Conservation (phyloP, 2,329 filamentous ascomycete species). For the Lecanoromycetidae sp. region DNA sequence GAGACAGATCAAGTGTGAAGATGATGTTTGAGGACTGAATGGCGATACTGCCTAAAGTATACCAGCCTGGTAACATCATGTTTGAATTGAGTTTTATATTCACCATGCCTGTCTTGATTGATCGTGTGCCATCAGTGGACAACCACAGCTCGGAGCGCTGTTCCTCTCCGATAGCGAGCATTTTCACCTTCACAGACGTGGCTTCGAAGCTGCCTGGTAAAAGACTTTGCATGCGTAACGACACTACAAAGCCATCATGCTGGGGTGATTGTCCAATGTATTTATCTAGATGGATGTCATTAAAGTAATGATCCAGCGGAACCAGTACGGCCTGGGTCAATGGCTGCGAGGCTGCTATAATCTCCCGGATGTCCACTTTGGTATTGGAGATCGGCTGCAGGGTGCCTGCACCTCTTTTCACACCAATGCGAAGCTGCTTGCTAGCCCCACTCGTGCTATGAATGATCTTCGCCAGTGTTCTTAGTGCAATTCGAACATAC, state of each 20-base stretch:
- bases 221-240: constrained; percentile 57
- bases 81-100: constrained; percentile 39
- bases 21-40: constrained; percentile 36
- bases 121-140: constrained; percentile 35
- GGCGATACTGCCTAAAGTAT: constrained; percentile 60
- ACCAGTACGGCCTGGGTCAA: constrained; percentile 53
- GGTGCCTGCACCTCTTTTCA: not conserved
- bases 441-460: constrained; percentile 42
- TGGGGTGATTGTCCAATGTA: constrained; percentile 57
- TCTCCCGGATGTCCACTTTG: not conserved
- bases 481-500: constrained; percentile 63
- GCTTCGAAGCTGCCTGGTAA: constrained; percentile 58
- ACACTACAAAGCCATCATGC: constrained; percentile 63
- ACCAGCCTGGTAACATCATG: constrained; percentile 50
- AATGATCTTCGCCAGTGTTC: constrained; percentile 40
- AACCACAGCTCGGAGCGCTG: constrained; percentile 57
- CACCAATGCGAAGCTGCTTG: constrained; percentile 25
- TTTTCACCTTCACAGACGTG: constrained; percentile 51
- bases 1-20: constrained; percentile 24
- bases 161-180: constrained; percentile 45
- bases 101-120: constrained; percentile 45
- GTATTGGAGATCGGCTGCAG: not conserved
- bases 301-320: constrained; percentile 63
- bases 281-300: constrained; percentile 53
- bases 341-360: constrained; percentile 29